Evolutionary conservation across 257 asterid species (phyloP), one percentile per base, ranked within the genome.

Genomic region (Solanum habrochaites): DNA sequence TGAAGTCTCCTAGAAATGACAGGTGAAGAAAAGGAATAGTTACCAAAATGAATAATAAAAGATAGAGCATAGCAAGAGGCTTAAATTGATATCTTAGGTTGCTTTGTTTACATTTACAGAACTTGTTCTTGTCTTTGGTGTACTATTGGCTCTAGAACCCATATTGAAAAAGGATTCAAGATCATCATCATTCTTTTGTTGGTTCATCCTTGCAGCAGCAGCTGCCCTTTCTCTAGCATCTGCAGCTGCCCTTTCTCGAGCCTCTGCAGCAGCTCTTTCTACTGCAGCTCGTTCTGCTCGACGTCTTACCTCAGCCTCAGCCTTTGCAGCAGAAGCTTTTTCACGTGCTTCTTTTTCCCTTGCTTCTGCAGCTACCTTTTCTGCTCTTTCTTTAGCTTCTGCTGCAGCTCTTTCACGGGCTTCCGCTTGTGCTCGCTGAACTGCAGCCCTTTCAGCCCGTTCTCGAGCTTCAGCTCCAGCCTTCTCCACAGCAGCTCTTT

Each of bases 371-470:
- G 97, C 97, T 88, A 93, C 96, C 91, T 91, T 96, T 90, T 95
- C 97, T 9, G 98, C 98, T 90, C 98, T 91, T 83, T 92, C 98
- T 87, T 89, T 94, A 75, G 99, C 99, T 83, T 94, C 99, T 20
- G 95, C 95, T 32, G 98, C 98, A 90, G 99, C 99, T 88, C 99
- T 94, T 91, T 95, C 99, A 58, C 99, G 99, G 71, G 98, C 99
- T 92, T 96, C 99, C 77, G 98, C 93, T 89, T 97, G 99, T 43
- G 92, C 99, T 88, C 98, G 93, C 91, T 93, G 98, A 90, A 97
- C 99, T 73, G 99, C 99, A 74, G 92, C 95, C 91, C 96, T 95
- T 91, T 92, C 99, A 37, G 98, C 98, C 27, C 96, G 96, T 52
- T 80, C 95, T 83, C 98, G 97, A 81, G 98, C 98, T 93, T 91